phyloP scores from a whole-genome alignment of 2,329 filamentous ascomycete genomes.

The Zasmidium angulare region DNA sequence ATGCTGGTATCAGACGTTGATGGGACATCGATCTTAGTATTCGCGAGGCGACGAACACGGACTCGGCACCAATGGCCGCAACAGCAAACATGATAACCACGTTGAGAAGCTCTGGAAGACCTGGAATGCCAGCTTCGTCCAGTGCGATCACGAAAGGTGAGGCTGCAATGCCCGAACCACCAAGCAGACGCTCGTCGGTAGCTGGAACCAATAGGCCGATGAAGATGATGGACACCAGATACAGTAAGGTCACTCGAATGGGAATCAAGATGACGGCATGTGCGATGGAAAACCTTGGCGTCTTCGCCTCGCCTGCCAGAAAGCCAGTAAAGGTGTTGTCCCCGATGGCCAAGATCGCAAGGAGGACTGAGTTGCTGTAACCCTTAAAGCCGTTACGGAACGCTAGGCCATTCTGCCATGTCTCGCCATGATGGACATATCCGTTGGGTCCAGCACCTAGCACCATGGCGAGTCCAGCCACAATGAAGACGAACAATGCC shows the following conservation, averaged over 20 bases:
- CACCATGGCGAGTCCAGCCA: constrained; percentile 57
- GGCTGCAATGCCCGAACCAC: constrained; percentile 33
- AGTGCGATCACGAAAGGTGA: constrained; percentile 68
- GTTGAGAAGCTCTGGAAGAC: constrained; percentile 64
- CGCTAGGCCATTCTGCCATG: constrained; percentile 16
- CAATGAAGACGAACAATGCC: constrained; percentile 35
- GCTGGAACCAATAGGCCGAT: constrained; percentile 27
- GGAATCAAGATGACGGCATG: constrained; percentile 44
- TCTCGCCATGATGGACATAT: constrained; percentile 53
- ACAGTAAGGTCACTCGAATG: constrained; percentile 42
- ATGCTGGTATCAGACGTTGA: constrained; percentile 67
- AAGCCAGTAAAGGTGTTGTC: constrained; percentile 48
- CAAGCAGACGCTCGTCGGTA: constrained; percentile 18
- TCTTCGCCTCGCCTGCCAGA: constrained; percentile 42
- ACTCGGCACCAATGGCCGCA: constrained; percentile 57
- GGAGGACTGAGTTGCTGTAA: constrained; percentile 54
- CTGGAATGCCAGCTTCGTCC: constrained; percentile 56
- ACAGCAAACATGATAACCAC: constrained; percentile 62
- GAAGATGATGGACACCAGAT: constrained; percentile 34
- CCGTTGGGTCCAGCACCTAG: constrained; percentile 58
- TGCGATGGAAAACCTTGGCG: constrained; percentile 41
- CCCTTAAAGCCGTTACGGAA: constrained; percentile 61
- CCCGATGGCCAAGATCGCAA: constrained; percentile 11
- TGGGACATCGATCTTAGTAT: constrained; percentile 49
- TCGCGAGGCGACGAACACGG: constrained; percentile 57